Evolutionary conservation across 495 filamentous ascomycete genomes (phyloP).

Genomic region (Parathielavia hyrcaniae): DNA sequence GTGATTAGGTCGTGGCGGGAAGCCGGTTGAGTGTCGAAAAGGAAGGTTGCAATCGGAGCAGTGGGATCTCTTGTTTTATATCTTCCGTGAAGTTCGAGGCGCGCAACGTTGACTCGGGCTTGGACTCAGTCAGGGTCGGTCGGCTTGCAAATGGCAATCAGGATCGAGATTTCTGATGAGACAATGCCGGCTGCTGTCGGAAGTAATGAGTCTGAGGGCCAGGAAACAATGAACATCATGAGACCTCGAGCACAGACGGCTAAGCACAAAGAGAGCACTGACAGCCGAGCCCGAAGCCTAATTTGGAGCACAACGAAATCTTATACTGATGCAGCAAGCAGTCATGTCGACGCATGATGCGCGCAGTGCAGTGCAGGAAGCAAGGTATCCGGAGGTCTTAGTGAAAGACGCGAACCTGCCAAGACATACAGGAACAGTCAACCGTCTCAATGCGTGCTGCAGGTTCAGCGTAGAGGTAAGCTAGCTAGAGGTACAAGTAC

Average conservation of each 20-base stretch:
- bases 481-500: no score
- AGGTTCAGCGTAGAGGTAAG: no score
- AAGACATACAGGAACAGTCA: background rate
- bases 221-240: background rate
- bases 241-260: background rate
- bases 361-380: no score
- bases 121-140: background rate
- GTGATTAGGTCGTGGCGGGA: background rate
- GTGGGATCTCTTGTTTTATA: background rate
- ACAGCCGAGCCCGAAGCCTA: background rate
- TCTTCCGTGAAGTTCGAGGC: background rate
- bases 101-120: background rate
- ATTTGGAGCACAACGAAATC: background rate
- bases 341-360: background rate
- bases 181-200: background rate
- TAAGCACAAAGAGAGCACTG: background rate
- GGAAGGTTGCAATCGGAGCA: background rate
- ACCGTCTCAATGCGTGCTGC: no score
- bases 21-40: background rate
- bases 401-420: background rate
- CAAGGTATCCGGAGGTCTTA: no score
- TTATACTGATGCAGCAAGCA: background rate
- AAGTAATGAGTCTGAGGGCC: background rate
- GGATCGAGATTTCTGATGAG: background rate
- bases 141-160: background rate